These are phyloP conservation scores for Wickerhamomyces hampshirensis DNA, from an alignment of 805 yeast genomes.

Conservation along the genomic window DNA sequence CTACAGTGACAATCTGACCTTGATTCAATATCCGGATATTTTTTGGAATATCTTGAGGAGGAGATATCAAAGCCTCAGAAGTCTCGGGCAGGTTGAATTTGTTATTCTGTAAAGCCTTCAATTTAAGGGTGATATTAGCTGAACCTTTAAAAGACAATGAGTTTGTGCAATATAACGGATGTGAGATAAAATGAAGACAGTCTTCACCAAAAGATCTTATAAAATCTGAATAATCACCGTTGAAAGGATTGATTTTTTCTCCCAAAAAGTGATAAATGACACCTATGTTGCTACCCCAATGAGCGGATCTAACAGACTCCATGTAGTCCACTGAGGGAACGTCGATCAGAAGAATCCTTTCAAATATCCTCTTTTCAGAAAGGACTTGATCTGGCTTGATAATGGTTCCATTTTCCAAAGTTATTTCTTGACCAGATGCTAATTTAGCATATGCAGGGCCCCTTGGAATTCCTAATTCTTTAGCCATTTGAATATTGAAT, in stretches of 20 bases:
- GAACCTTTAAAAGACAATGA: conserved; percentile 53
- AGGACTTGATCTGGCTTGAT: conserved; percentile 70
- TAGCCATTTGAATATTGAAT: conserved; percentile 64
- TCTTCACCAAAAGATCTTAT: conserved; percentile 48
- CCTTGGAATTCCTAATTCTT: conserved; percentile 60
- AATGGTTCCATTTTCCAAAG: conserved; percentile 51
- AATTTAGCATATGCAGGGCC: conserved; percentile 57
- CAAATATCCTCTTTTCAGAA: conserved; percentile 52
- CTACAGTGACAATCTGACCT: conserved; percentile 19
- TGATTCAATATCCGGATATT: conserved; percentile 16
- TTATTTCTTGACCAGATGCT: conserved; percentile 54
- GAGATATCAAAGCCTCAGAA: conserved; percentile 21
- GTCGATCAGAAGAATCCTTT: conserved; percentile 65
- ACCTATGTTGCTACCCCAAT: conserved; percentile 34
- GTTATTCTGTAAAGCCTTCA: conserved; percentile 46
- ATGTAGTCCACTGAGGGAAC: conserved; percentile 55
- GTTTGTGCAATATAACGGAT: conserved; percentile 58
- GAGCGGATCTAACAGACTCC: conserved; percentile 25
- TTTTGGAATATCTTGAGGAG: conserved; percentile 25
- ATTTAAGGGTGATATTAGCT: conserved; percentile 47
- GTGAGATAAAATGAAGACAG: conserved; percentile 68
- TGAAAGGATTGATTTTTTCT: conserved; percentile 46
- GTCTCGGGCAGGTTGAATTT: conserved; percentile 35
- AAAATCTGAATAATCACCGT: conserved; percentile 41
- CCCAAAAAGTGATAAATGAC: conserved; percentile 76